Evolutionary conservation across 148 eudicot genomes (phyloP).

Genomic region (Spergularia marina): DNA sequence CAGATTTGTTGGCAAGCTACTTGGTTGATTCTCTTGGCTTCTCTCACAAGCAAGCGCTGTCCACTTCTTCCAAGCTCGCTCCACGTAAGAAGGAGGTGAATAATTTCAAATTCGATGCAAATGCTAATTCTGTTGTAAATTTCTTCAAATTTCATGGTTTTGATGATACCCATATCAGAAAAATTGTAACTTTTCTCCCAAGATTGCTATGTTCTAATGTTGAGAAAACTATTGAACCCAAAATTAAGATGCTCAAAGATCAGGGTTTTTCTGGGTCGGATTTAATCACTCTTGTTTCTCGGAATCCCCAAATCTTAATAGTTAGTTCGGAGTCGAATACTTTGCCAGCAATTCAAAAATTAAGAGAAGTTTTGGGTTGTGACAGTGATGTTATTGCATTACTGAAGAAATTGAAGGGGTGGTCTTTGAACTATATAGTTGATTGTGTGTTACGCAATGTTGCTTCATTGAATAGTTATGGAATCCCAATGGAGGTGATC

Average conservation of each 20-base stretch:
- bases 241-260: slow-evolving; percentile 27
- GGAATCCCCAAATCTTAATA: slow-evolving; percentile 3
- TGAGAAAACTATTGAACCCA: slow-evolving; percentile 37
- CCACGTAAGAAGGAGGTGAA: not conserved
- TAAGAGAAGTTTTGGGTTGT: slow-evolving; percentile 17
- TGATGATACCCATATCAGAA: slow-evolving; percentile 23
- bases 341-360: slow-evolving; percentile 16
- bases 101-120: slow-evolving; percentile 22
- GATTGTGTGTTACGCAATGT: slow-evolving; percentile 10
- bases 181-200: slow-evolving; percentile 18
- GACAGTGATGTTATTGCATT: slow-evolving; percentile 13
- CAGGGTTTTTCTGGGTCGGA: slow-evolving; percentile 32
- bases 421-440: not conserved
- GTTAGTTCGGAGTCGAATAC: not conserved
- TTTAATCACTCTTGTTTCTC: slow-evolving; percentile 5
- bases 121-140: slow-evolving; percentile 21
- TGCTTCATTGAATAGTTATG: slow-evolving; percentile 17
- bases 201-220: slow-evolving; percentile 15
- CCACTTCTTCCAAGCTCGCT: slow-evolving; percentile 15
- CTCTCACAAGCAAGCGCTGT: slow-evolving; percentile 25
- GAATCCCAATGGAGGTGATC: slow-evolving; percentile 19
- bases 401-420: not conserved
- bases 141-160: slow-evolving; percentile 25
- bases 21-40: slow-evolving; percentile 28
- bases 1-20: slow-evolving; percentile 5